A percentile compares a stretch with the other conserved stretches of the same genome.
phyloP scores from a whole-genome alignment of 164 flowering plant species.

The Sextonia rubra region DNA sequence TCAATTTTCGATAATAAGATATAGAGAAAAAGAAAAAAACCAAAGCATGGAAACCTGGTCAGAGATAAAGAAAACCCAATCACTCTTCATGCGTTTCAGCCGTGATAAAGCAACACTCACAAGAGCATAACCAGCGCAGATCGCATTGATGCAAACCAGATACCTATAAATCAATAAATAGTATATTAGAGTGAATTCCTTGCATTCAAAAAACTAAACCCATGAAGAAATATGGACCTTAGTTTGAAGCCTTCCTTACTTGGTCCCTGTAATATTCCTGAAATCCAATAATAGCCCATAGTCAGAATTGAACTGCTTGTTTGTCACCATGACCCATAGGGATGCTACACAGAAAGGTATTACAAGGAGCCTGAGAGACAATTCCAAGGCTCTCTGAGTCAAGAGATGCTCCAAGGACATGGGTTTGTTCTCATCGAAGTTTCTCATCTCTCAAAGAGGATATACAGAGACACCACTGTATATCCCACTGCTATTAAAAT shows the following conservation, averaged over 20 bases:
- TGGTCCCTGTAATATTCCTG: conserved; percentile 54
- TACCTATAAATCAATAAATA: conserved; percentile 40
- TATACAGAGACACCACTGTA: neutral
- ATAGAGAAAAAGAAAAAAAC: neutral
- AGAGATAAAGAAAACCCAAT: conserved; percentile 82
- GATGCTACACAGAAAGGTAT: conserved; percentile 66
- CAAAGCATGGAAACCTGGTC: conserved; percentile 61
- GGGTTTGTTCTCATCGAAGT: conserved; percentile 19
- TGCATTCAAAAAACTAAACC: neutral
- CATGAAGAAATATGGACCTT: neutral
- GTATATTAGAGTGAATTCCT: neutral
- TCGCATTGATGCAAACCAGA: conserved; percentile 60
- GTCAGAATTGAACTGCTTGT: conserved; percentile 43
- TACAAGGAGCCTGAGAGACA: conserved; percentile 51
- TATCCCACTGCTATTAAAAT: neutral
- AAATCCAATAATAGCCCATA: conserved; percentile 57
- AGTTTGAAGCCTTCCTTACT: conserved; percentile 30
- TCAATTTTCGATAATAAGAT: too few relatives aligned
- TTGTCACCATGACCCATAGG: conserved; percentile 64
- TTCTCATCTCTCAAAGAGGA: conserved; percentile 25
- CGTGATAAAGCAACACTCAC: conserved; percentile 46
- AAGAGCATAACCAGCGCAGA: conserved; percentile 64
- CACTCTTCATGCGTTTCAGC: conserved; percentile 48
- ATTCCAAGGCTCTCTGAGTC: conserved; percentile 44
- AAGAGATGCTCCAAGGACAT: conserved; percentile 17